Conservation (phyloP, 2,329 filamentous ascomycete genomes). For the Phaeosphaeriaceae sp. region DNA sequence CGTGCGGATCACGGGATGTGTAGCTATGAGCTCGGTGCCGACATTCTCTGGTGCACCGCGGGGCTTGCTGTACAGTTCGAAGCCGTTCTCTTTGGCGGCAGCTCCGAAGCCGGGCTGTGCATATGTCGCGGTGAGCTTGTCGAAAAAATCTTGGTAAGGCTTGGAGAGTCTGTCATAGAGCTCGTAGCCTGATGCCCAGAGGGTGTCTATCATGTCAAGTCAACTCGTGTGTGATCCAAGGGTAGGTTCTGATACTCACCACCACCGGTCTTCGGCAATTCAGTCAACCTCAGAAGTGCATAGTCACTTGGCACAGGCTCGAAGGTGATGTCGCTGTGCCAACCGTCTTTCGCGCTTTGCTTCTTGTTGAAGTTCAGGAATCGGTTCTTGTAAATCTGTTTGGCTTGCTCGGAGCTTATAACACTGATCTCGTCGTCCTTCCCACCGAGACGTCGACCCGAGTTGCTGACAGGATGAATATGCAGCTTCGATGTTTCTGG, state of each 20-base stretch:
- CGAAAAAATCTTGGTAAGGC: constrained; percentile 59
- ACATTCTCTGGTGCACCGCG: constrained; percentile 65
- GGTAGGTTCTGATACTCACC: constrained; percentile 51
- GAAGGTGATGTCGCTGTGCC: constrained; percentile 60
- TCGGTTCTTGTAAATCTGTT: constrained; percentile 41
- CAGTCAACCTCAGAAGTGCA: constrained; percentile 43
- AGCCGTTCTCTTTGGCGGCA: constrained; percentile 49
- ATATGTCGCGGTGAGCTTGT: constrained; percentile 56
- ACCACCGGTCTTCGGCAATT: constrained; percentile 44
- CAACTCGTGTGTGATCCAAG: no score
- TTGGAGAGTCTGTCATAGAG: constrained; percentile 59
- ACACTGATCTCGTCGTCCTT: constrained; percentile 50
- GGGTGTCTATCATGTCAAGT: constrained; percentile 30
- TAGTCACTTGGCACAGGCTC: constrained; percentile 51
- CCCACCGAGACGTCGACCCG: constrained; percentile 53
- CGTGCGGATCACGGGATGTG: constrained; percentile 66
- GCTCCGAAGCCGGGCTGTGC: constrained; percentile 53
- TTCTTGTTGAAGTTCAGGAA: constrained; percentile 30
- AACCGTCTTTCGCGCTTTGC: constrained; percentile 60
- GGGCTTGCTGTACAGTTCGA: constrained; percentile 56
- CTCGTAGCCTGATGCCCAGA: constrained; percentile 50
- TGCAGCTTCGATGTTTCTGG: constrained; percentile 65
- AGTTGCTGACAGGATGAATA: constrained; percentile 65
- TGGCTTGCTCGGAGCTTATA: constrained; percentile 47
- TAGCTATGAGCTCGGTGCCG: constrained; percentile 58